Evolutionary conservation across 768 basidiomycete genomes (phyloP).

Genomic region (Phylloporus arenicola): DNA sequence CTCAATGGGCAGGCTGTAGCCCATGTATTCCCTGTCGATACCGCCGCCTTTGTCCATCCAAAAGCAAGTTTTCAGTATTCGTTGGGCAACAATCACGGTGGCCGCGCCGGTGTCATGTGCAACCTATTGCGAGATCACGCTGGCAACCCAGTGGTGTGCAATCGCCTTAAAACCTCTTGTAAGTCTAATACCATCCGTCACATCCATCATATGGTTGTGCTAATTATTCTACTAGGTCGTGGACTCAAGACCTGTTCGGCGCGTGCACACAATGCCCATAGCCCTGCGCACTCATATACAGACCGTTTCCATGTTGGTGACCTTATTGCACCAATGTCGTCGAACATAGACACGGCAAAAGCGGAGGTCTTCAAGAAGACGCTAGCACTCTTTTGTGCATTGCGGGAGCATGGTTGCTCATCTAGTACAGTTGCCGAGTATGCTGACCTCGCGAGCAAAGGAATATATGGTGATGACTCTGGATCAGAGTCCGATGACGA

Average conservation of each 20-base stretch:
- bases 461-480: too few relatives aligned
- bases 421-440: neutral
- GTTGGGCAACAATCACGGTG: neutral
- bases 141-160: neutral
- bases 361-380: constrained; percentile 4
- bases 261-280: too few relatives aligned
- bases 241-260: constrained; percentile 1
- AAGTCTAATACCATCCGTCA: neutral
- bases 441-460: too few relatives aligned
- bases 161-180: neutral
- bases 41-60: neutral
- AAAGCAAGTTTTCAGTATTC: neutral
- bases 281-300: too few relatives aligned
- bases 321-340: too few relatives aligned
- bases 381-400: neutral
- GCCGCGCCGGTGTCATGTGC: neutral
- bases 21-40: neutral
- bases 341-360: too few relatives aligned
- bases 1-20: neutral
- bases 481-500: too few relatives aligned
- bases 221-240: neutral
- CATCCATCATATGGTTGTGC: neutral
- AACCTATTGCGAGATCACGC: neutral
- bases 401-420: constrained; percentile 1
- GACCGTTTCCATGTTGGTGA: too few relatives aligned